phyloP scores from a whole-genome alignment of 2,329 filamentous ascomycete genomes.

The Fusarium sp. region DNA sequence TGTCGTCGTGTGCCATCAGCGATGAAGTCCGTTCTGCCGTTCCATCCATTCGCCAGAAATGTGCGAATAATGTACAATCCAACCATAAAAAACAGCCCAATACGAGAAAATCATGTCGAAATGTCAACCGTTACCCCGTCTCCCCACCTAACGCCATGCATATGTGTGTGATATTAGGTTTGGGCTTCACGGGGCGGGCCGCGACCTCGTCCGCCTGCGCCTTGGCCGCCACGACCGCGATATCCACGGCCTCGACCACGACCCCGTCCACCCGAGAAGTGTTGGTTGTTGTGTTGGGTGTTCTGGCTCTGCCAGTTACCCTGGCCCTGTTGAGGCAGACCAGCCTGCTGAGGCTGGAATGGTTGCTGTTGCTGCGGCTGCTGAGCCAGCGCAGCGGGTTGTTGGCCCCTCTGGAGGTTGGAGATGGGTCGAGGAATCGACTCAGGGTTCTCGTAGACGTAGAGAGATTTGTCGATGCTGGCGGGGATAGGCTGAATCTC shows the following conservation, averaged over 20 bases:
- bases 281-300: constrained; percentile 50
- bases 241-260: constrained; percentile 51
- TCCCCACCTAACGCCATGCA: constrained; percentile 43
- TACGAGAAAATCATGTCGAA: constrained; percentile 47
- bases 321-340: constrained; percentile 46
- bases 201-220: constrained; percentile 48
- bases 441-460: constrained; percentile 97
- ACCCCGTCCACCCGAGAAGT: constrained; percentile 49
- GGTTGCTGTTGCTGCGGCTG: constrained; percentile 41
- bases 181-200: constrained; percentile 49
- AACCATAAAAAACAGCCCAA: constrained; percentile 47
- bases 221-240: constrained; percentile 50
- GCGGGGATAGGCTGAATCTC: constrained; percentile 97
- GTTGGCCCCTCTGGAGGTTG: constrained; percentile 52
- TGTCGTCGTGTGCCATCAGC: constrained; percentile 45
- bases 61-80: constrained; percentile 56
- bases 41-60: constrained; percentile 50
- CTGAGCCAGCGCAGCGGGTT: constrained; percentile 43
- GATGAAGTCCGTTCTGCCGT: constrained; percentile 47
- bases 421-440: constrained; percentile 84
- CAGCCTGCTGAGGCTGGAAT: constrained; percentile 46
- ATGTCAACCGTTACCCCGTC: constrained; percentile 36
- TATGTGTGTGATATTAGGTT: constrained; percentile 45
- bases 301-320: constrained; percentile 53
- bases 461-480: constrained; percentile 95